Percentiles rank a stretch among this genome's conserved stretches.
Conservation (phyloP, 2,329 filamentous ascomycete genomes). For the Chalara sp. region DNA sequence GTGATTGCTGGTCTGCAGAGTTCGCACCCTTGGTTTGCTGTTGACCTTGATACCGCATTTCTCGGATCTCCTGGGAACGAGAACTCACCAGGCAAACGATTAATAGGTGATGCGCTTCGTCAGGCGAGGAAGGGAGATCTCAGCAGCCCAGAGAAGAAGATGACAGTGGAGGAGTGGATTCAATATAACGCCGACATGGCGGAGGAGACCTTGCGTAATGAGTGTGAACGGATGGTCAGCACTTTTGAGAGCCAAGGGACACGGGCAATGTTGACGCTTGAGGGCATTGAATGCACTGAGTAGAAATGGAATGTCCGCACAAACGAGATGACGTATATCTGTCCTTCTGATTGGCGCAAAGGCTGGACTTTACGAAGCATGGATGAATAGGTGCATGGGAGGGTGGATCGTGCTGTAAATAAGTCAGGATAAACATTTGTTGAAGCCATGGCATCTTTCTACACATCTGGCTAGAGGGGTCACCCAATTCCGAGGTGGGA, state of each 20-base stretch:
- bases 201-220: conserved; percentile 69
- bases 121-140: conserved; percentile 53
- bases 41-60: conserved; percentile 72
- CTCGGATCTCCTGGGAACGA: conserved; percentile 33
- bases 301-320: not conserved
- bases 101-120: conserved; percentile 32
- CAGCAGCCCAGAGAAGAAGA: conserved; percentile 70
- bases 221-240: conserved; percentile 78
- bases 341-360: too few species aligned
- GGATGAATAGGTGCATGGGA: too few species aligned
- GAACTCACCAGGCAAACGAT: conserved; percentile 18
- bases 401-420: too few species aligned
- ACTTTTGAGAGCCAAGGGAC: conserved; percentile 79
- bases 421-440: too few species aligned
- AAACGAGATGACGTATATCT: too few species aligned
- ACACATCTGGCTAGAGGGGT: too few species aligned
- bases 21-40: conserved; percentile 59
- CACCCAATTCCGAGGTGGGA: too few species aligned
- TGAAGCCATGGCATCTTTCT: too few species aligned
- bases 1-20: conserved; percentile 50
- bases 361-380: too few species aligned
- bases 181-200: conserved; percentile 71
- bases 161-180: conserved; percentile 95
- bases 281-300: conserved; percentile 48
- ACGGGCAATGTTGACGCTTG: conserved; percentile 69